Conservation (phyloP, 2,329 filamentous ascomycete species). For the Penicillium sp. region DNA sequence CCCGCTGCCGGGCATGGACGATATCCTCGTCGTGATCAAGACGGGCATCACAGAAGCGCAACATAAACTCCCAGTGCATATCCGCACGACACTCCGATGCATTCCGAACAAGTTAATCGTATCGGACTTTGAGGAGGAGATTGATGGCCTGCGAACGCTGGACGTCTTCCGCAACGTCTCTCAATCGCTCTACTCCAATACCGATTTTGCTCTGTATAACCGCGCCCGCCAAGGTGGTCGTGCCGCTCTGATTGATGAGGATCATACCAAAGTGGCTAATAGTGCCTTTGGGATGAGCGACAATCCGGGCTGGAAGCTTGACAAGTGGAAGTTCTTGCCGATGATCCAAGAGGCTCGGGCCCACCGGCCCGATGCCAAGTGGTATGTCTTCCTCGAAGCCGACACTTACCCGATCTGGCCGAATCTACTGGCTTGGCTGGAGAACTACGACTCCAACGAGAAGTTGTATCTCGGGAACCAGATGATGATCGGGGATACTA, state of each 20-base stretch:
- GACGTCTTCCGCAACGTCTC: conserved; percentile 50
- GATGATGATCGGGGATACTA: conserved; percentile 44
- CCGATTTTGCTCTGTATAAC: conserved; percentile 35
- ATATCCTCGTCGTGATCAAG: conserved; percentile 56
- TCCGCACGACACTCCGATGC: conserved; percentile 55
- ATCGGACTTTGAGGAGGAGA: conserved; percentile 56
- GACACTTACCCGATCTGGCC: conserved; percentile 56
- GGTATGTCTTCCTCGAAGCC: conserved; percentile 57
- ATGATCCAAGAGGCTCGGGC: conserved; percentile 50
- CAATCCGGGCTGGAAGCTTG: conserved; percentile 48
- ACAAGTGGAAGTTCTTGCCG: conserved; percentile 57
- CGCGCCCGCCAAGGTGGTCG: conserved; percentile 41
- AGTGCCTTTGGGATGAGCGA: conserved; percentile 33
- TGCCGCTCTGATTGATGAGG: conserved; percentile 30
- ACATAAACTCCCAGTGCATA: conserved; percentile 55
- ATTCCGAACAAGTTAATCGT: conserved; percentile 56
- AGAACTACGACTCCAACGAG: conserved; percentile 43
- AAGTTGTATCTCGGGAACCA: conserved; percentile 52
- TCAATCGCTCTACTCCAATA: conserved; percentile 9
- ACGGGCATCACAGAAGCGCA: conserved; percentile 58
- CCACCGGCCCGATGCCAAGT: conserved; percentile 47
- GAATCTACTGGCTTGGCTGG: conserved; percentile 52
- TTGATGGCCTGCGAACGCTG: conserved; percentile 49
- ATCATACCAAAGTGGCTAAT: conserved; percentile 30
- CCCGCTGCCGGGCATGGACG: conserved; percentile 43